phyloP scores from a whole-genome alignment of 768 basidiomycete species.

The Lactarius vividus region DNA sequence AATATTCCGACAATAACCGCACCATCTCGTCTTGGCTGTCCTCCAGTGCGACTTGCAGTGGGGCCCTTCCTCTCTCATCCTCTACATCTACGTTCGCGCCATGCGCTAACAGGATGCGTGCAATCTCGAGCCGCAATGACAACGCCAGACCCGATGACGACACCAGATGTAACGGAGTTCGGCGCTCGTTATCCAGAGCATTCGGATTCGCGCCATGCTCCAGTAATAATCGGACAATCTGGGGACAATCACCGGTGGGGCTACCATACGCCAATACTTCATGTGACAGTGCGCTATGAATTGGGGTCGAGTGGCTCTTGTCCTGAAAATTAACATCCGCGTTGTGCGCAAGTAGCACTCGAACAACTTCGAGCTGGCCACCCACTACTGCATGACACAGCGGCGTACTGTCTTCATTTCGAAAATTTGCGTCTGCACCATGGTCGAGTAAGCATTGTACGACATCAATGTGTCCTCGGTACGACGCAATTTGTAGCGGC shows the following conservation, averaged over 20 bases:
- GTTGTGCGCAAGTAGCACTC: background rate
- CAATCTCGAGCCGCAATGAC: too few species aligned
- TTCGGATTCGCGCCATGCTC: background rate
- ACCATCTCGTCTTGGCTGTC: too few species aligned
- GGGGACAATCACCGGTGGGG: background rate
- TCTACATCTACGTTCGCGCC: background rate
- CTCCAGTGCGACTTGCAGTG: background rate
- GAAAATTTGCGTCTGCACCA: too few species aligned
- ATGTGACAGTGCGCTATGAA: background rate
- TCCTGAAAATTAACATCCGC: background rate
- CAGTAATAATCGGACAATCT: background rate
- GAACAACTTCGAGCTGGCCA: background rate
- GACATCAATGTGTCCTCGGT: too few species aligned
- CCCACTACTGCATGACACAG: background rate
- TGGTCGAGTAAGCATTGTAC: too few species aligned
- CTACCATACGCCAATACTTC: fast-evolving
- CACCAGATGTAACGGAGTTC: background rate
- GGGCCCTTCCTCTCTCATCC: background rate
- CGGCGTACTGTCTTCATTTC: background rate
- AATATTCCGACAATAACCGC: too few species aligned
- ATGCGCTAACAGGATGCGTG: background rate
- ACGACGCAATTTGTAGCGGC: too few species aligned
- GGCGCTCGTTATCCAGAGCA: background rate
- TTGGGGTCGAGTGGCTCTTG: background rate
- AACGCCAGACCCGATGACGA: too few species aligned